These are phyloP conservation scores for Sporobolomyces phaffii DNA, from an alignment of 768 basidiomycete genomes.

Conservation along the genomic window DNA sequence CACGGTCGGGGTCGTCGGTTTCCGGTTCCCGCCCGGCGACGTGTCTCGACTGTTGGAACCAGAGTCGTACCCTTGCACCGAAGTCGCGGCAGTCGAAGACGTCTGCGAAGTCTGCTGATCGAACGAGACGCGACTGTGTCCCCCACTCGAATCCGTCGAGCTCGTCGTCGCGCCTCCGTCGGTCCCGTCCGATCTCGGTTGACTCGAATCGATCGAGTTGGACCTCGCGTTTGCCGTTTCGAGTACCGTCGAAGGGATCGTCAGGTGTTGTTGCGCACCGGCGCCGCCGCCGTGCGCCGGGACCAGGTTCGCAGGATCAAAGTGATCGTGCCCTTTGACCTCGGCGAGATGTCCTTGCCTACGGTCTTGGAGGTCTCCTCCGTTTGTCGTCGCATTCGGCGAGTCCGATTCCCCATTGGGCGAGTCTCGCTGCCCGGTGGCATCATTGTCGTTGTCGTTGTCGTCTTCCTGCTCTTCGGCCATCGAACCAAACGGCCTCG, in stretches of 20 bases:
- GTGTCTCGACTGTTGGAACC: neutral
- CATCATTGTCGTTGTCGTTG: no score
- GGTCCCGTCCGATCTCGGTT: neutral
- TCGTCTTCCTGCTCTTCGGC: neutral
- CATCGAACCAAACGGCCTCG: constrained; percentile 11
- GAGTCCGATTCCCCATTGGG: no score
- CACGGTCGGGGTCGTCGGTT: neutral
- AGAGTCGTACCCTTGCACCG: neutral
- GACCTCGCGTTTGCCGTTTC: neutral
- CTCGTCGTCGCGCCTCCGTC: no score
- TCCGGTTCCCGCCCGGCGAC: neutral
- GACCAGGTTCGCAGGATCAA: neutral
- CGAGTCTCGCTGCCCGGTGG: no score
- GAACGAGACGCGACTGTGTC: neutral
- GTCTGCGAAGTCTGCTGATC: neutral
- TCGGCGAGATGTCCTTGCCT: neutral
- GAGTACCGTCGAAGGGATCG: neutral
- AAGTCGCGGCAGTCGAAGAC: neutral
- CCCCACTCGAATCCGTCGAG: neutral
- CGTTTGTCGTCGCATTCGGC: no score
- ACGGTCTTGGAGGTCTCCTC: neutral
- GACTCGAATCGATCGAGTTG: neutral
- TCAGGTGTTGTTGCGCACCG: neutral
- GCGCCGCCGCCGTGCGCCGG: neutral
- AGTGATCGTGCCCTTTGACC: neutral